Evolutionary conservation across 768 basidiomycete genomes (phyloP).

Genomic region (Kwoniella europaea): DNA sequence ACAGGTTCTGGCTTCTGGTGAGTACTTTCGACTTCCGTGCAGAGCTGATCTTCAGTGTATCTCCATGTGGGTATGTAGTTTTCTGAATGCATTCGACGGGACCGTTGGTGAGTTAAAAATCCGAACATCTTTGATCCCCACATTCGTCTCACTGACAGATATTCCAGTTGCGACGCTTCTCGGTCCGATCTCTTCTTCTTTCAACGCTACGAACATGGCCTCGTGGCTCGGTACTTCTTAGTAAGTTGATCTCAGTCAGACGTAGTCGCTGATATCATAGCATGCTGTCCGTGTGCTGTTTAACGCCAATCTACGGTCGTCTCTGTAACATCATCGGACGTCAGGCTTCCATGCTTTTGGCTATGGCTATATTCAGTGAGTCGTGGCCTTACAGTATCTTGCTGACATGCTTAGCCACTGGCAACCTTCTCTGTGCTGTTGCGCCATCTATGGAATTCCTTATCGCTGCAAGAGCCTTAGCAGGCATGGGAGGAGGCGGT

Average conservation of each 20-base stretch:
- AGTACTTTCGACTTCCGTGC: not conserved
- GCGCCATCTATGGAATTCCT: conserved; percentile 44
- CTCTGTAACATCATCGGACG: conserved; percentile 44
- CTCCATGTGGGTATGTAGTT: conserved; percentile 39
- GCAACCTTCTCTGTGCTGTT: conserved; percentile 44
- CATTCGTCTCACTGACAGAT: not conserved
- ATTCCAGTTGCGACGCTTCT: conserved; percentile 39
- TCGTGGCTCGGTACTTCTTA: conserved; percentile 56
- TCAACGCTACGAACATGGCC: conserved; percentile 48
- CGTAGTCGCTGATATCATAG: conserved; percentile 7
- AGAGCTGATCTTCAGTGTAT: conserved; percentile 18
- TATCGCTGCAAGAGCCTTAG: conserved; percentile 42
- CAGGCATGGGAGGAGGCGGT: conserved; percentile 52
- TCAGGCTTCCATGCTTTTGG: conserved; percentile 36
- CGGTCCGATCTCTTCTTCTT: conserved; percentile 38
- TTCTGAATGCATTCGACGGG: conserved; percentile 42
- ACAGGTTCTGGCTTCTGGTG: conserved; percentile 39
- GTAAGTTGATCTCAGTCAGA: not conserved
- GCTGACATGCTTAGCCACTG: conserved; percentile 17
- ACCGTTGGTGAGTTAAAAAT: conserved; percentile 29
- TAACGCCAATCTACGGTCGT: conserved; percentile 51
- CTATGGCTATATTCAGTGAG: conserved; percentile 40
- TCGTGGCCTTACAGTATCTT: not conserved
- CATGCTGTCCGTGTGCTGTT: conserved; percentile 44
- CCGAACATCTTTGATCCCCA: not conserved